A percentile compares a stretch with the other conserved stretches of the same genome.
phyloP scores from a whole-genome alignment of 176 grass and related monocot genomes.

The Rhynchospora breviuscula region DNA sequence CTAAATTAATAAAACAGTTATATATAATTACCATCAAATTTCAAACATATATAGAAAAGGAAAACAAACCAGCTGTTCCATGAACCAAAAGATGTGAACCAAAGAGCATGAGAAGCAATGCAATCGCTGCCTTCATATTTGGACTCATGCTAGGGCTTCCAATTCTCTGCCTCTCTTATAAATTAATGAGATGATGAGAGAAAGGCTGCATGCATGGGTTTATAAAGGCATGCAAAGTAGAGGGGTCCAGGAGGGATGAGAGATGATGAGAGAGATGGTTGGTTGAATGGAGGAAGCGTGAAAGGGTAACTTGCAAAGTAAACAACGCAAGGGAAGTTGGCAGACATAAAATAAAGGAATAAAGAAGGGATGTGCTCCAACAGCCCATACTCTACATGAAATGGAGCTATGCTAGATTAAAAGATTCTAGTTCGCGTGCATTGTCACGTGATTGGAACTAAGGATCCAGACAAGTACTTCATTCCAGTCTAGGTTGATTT shows the following conservation, averaged over 20 bases:
- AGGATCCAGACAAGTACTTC: constrained; percentile 2
- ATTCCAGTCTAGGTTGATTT: constrained; percentile 19
- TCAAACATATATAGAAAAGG: not conserved
- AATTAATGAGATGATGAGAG: not conserved
- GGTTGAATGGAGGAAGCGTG: not conserved
- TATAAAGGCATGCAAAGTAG: constrained; percentile 21
- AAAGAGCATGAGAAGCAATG: constrained; percentile 20
- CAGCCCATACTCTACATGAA: constrained; percentile 12
- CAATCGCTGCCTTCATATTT: constrained; percentile 15
- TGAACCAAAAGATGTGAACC: not conserved
- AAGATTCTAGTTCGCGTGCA: not conserved
- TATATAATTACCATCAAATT: not conserved
- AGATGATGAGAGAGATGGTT: not conserved
- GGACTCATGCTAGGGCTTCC: not conserved
- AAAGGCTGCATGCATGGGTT: constrained; percentile 12
- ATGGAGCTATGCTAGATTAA: constrained; percentile 1
- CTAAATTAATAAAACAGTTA: not conserved
- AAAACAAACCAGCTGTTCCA: constrained; percentile 7
- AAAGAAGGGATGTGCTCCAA: not conserved
- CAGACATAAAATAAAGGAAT: constrained; percentile 13
- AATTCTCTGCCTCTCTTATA: not conserved
- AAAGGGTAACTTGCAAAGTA: constrained; percentile 7
- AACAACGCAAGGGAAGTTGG: constrained; percentile 3
- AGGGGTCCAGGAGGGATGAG: not conserved
- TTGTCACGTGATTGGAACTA: constrained; percentile 16